Conservation (phyloP, 2,329 filamentous ascomycete genomes). For the Stagonosporopsis chrysanthemi region DNA sequence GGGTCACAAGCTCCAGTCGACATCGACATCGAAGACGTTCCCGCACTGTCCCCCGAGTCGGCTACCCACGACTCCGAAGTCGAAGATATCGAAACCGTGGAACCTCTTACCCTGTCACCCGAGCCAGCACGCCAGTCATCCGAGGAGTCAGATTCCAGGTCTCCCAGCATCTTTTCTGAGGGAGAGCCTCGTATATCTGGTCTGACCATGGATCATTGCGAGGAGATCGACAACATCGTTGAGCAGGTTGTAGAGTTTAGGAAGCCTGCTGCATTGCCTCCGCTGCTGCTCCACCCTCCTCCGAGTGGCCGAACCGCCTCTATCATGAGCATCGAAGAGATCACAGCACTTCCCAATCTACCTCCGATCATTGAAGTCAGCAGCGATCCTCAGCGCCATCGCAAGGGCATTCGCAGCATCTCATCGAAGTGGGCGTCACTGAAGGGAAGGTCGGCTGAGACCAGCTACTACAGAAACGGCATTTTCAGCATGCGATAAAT, state of each 20-base stretch:
- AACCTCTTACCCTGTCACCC: background rate
- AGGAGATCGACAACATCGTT: slow-evolving; percentile 30
- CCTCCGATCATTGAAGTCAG: background rate
- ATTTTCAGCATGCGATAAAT: slow-evolving; percentile 16
- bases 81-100: slow-evolving; percentile 21
- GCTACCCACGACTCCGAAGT: slow-evolving; percentile 13
- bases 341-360: slow-evolving; percentile 27
- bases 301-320: slow-evolving; percentile 26
- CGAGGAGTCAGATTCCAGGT: background rate
- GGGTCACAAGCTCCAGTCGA: slow-evolving; percentile 25
- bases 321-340: slow-evolving; percentile 19
- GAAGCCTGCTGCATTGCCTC: slow-evolving; percentile 26
- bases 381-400: slow-evolving; percentile 18
- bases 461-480: slow-evolving; percentile 11
- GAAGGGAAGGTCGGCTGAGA: slow-evolving; percentile 22
- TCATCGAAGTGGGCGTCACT: slow-evolving; percentile 32
- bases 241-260: slow-evolving; percentile 37
- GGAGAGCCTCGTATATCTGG: slow-evolving; percentile 3
- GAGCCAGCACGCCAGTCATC: slow-evolving; percentile 24
- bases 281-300: slow-evolving; percentile 35
- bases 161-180: slow-evolving; percentile 20
- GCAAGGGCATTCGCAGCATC: slow-evolving; percentile 35
- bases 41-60: slow-evolving; percentile 11
- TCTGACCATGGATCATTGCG: slow-evolving; percentile 1
- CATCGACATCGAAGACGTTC: slow-evolving; percentile 9